Evolutionary conservation across 805 yeast genomes (phyloP), one percentile per base, ranked within the genome.

Genomic region (Sporopachydermia lactativora): DNA sequence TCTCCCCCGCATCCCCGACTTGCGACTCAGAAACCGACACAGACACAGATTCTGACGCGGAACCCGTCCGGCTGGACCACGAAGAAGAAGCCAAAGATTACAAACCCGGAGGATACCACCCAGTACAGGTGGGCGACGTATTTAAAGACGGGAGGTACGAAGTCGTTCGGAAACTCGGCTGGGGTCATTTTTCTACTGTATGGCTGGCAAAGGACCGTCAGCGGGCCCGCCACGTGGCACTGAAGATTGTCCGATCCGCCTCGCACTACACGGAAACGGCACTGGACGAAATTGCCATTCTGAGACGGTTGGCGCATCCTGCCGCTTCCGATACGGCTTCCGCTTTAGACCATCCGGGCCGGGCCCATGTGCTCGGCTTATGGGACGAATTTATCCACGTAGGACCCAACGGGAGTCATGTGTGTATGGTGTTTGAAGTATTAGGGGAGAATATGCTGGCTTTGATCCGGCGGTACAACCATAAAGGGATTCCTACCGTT

Each of bases 111-210:
- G 99, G 99, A 0, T 92, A 92, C 57, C 98, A 92, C 54, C 96
- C 98, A 0, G 92, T 94, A 8, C 75, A 61, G 47, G 75, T 85
- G 39, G 97, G 97, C 4, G 98, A 94, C 56, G 60, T 61, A 16
- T 89, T 80, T 59, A 81, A 84, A 50, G 66, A 81, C 42, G 75
- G 75, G 15, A 73, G 82, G 44, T 92, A 92, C 57, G 68, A 77
- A 1, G 60, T 92, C 39, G 88, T 83, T 19, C 73, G 97, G 45
- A 92, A 92, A 55, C 65, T 92, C 3, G 99, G 99, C 1, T 92
- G 99, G 99, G 99, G 99, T 28, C 96, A 92, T 60, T 92, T 92
- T 55, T 80, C 94, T 18, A 92, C 95, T 1, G 96, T 84, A 16
- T 88, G 96, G 96, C 65, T 83, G 18, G 97, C 96, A 3, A 66